Percentiles rank a stretch among this genome's conserved stretches.
phyloP scores from a whole-genome alignment of 176 grass and related monocot genomes.

The Themeda triandra region DNA sequence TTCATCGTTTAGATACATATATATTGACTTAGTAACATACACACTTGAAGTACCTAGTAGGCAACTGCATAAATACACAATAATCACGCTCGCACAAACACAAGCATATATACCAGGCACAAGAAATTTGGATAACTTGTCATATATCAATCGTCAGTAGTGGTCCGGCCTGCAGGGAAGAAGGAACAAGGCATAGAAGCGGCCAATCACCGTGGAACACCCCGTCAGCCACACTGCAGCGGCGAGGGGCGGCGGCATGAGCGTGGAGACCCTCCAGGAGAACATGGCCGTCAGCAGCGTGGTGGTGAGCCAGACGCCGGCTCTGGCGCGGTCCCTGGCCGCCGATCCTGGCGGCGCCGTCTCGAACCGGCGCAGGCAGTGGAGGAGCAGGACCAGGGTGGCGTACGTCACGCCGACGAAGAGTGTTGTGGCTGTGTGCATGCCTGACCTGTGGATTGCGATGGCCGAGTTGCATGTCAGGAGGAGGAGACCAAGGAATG shows the following conservation, averaged over 20 bases:
- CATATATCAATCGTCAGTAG: too few species aligned
- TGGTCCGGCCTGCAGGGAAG: too few species aligned
- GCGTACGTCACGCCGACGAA: neutral
- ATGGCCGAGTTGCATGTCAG: neutral
- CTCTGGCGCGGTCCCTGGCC: neutral
- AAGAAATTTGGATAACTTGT: too few species aligned
- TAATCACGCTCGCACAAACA: too few species aligned
- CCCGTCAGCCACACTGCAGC: neutral
- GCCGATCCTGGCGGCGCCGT: neutral
- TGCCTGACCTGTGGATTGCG: neutral
- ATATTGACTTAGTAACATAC: too few species aligned
- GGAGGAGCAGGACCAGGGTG: neutral
- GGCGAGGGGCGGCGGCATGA: neutral
- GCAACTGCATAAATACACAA: too few species aligned
- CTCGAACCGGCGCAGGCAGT: slow-evolving; percentile 5
- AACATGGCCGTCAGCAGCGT: neutral
- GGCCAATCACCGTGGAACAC: neutral
- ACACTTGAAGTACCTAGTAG: too few species aligned
- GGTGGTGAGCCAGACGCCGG: neutral
- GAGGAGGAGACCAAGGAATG: neutral
- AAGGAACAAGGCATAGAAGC: too few species aligned
- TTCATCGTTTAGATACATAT: too few species aligned
- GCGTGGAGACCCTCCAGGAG: neutral
- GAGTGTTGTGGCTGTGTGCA: neutral
- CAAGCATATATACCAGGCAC: too few species aligned